Percentiles rank a stretch among this genome's conserved stretches.
phyloP scores from a whole-genome alignment of 495 filamentous ascomycete genomes.

The Xylaria flabelliformis region DNA sequence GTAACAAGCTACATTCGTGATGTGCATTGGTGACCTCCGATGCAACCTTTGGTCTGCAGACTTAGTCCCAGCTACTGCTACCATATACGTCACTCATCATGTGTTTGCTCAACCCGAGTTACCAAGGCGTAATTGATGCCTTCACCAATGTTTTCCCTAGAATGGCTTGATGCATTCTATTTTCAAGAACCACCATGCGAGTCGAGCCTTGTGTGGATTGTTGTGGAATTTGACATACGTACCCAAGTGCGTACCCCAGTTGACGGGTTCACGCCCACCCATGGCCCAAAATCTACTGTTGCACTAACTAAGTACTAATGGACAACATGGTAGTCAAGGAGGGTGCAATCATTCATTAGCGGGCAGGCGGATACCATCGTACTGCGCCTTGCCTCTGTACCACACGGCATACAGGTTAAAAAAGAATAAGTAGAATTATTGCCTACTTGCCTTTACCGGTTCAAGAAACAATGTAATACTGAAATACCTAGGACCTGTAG shows the following conservation, averaged over 20 bases:
- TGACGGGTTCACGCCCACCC: neutral
- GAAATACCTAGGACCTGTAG: neutral
- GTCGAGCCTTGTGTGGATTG: constrained; percentile 3
- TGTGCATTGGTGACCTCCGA: constrained; percentile 5
- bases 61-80: neutral
- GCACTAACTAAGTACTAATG: neutral
- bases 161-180: neutral
- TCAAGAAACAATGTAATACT: neutral
- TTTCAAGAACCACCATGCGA: neutral
- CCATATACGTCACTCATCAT: constrained; percentile 17
- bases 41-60: constrained; percentile 12
- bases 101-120: neutral
- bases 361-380: neutral
- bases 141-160: neutral
- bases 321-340: neutral
- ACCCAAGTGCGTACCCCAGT: neutral
- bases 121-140: neutral
- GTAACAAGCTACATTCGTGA: too few species aligned
- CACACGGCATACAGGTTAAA: constrained; percentile 2
- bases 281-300: neutral
- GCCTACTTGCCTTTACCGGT: neutral
- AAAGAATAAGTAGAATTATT: neutral
- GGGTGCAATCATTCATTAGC: neutral
- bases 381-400: constrained; percentile 7
- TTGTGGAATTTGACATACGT: neutral